Evolutionary conservation across 768 basidiomycete species (phyloP).

Genomic region (Lactifluus rugatus): DNA sequence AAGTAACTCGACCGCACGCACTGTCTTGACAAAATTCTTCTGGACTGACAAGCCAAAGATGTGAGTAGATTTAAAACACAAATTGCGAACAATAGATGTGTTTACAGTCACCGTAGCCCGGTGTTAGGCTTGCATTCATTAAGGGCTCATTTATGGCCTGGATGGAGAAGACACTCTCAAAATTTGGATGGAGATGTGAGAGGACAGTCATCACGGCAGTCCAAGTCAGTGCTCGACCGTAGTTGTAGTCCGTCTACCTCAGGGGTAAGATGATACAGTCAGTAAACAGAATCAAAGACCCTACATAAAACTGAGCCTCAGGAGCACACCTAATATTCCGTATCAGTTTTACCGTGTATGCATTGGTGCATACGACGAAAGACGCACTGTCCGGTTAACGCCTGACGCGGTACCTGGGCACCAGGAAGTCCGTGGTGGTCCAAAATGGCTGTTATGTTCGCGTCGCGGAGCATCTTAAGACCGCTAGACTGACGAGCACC

Average conservation of each 20-base stretch:
- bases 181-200: constrained; percentile 58
- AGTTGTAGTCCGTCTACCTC: constrained; percentile 56
- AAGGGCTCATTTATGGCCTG: constrained; percentile 75
- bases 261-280: constrained; percentile 1
- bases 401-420: constrained; percentile 48
- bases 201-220: constrained; percentile 69
- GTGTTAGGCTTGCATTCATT: constrained; percentile 59
- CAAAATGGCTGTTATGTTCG: constrained; percentile 58
- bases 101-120: constrained; percentile 62
- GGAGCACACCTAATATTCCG: constrained; percentile 43
- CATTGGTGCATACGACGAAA: neutral
- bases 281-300: constrained; percentile 14
- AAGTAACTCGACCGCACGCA: constrained; percentile 13
- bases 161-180: constrained; percentile 55
- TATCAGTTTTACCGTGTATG: neutral
- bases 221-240: constrained; percentile 72
- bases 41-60: neutral
- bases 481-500: constrained; percentile 44
- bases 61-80: neutral
- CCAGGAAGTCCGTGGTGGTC: constrained; percentile 68
- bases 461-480: constrained; percentile 45
- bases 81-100: neutral
- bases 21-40: neutral
- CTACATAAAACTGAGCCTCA: constrained; percentile 65
- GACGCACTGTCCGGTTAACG: constrained; percentile 59